These are phyloP conservation scores for Oryza meridionalis DNA, from an alignment of 176 grass and related monocot genomes.

Conservation along the genomic window DNA sequence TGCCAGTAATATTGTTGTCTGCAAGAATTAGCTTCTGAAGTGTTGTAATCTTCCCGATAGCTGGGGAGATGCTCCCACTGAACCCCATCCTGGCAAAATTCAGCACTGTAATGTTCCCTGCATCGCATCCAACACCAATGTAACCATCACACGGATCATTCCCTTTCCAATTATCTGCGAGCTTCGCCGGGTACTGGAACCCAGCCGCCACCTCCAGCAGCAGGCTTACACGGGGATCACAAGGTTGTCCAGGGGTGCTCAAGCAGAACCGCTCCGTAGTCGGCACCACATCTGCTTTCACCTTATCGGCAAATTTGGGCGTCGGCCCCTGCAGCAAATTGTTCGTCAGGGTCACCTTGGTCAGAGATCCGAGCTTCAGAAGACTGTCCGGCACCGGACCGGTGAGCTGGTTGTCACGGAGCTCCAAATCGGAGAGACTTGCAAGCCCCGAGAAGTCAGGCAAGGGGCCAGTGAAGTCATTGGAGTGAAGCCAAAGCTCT, in stretches of 20 bases:
- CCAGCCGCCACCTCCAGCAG: constrained; percentile 71
- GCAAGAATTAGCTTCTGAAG: constrained; percentile 52
- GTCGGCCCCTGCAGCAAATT: constrained; percentile 72
- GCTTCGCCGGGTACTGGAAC: constrained; percentile 57
- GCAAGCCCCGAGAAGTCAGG: constrained; percentile 60
- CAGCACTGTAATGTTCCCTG: constrained; percentile 52
- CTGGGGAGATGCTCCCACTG: constrained; percentile 61
- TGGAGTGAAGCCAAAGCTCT: constrained; percentile 82
- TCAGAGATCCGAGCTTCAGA: constrained; percentile 49
- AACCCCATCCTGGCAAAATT: constrained; percentile 48
- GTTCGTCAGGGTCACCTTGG: constrained; percentile 55
- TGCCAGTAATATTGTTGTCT: constrained; percentile 78
- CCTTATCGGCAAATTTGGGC: constrained; percentile 34
- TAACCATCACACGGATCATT: constrained; percentile 65
- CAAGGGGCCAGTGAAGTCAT: constrained; percentile 69
- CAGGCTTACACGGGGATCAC: constrained; percentile 64
- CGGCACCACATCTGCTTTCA: constrained; percentile 1
- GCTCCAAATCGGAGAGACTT: constrained; percentile 50
- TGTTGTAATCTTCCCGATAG: constrained; percentile 62
- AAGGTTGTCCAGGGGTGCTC: constrained; percentile 34
- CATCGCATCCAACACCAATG: constrained; percentile 46
- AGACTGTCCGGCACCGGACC: constrained; percentile 64
- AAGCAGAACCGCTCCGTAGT: constrained; percentile 55
- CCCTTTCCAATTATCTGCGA: constrained; percentile 59
- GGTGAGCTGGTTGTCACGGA: constrained; percentile 79